These are phyloP conservation scores for Colletotrichum noveboracense DNA, from an alignment of 2,329 filamentous ascomycete genomes.

Conservation along the genomic window DNA sequence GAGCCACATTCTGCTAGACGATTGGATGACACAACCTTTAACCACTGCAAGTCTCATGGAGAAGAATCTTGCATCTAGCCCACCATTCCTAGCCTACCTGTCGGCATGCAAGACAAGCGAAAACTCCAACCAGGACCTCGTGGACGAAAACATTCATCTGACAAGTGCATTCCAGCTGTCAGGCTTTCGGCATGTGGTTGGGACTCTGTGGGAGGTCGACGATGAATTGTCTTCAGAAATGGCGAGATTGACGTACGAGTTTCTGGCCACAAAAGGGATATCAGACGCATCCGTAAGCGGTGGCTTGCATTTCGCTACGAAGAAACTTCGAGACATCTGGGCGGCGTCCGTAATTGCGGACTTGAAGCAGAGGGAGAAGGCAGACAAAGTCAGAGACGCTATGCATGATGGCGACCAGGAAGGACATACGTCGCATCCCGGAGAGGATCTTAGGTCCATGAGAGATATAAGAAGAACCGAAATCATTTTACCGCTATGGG, in stretches of 20 bases:
- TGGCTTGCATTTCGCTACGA: conserved; percentile 6
- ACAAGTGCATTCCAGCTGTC: conserved; percentile 39
- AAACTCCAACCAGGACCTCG: conserved; percentile 23
- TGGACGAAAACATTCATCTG: conserved; percentile 38
- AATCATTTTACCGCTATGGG: neutral
- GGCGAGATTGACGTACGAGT: conserved; percentile 31
- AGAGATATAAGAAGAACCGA: neutral
- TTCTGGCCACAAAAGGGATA: neutral
- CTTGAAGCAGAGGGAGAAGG: neutral
- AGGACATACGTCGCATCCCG: neutral
- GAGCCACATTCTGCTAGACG: conserved; percentile 18
- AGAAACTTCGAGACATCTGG: neutral
- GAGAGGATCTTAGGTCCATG: neutral
- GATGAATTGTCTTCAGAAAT: conserved; percentile 36
- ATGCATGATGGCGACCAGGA: neutral
- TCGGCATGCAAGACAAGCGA: conserved; percentile 40
- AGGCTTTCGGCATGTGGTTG: conserved; percentile 41
- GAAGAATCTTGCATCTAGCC: neutral
- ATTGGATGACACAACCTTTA: neutral
- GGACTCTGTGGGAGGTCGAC: conserved; percentile 26
- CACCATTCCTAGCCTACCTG: conserved; percentile 41
- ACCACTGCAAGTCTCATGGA: conserved; percentile 22
- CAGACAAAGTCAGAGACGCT: neutral
- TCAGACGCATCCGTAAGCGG: neutral
- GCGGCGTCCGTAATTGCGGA: neutral